Base-by-base conservation (phyloP, 2,329 filamentous ascomycete species). In the Xylogone sp. region DNA sequence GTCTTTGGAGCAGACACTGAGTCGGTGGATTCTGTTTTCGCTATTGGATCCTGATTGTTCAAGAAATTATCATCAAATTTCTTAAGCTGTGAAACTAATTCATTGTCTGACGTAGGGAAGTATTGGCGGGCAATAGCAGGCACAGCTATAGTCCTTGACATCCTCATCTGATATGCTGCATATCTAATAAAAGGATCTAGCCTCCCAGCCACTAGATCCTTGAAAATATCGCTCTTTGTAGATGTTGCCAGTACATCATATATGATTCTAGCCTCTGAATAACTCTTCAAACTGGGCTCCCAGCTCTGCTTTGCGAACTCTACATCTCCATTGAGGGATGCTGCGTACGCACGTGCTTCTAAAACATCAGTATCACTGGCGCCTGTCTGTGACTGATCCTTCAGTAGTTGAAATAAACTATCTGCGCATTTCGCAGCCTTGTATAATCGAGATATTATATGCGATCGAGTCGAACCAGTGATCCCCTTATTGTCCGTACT, bases 101-200 rank as follows among this genome's bases (percentile, higher is more conserved):
- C 69, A 1, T 73, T 64, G 54, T 90, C 79, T 21, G 83, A 79
- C 10, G 75, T 73, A 1, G 89, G 86, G 60, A 97, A 96, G 54
- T 86, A 85, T 58, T 87, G 86, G 60, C 85, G 84, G 2, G 90
- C 88, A 57, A 97, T 88, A 7, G 84, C 81, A 0, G 87, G 79
- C 46, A 96, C 86, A 2, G 92, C 86, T 49, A 91, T 82, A 2
- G 91, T 96, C 43, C 94, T 84, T 0, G 93, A 88, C 27, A 96
- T 82, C 67, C 93, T 88, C 66, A 91, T 79, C 69, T 96, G 91
- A 68, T 97, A 97, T 18, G 94, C 91, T 31, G 92, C 92, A 68
- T 95, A 97, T 56, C 93, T 86, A 62, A 99, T 89, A 56, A 91
- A 96, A 2, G 92, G 92, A 66, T 99, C 94, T 55, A 96, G 86